These are phyloP conservation scores for Aspergillus eucalypticola DNA, from an alignment of 2,329 filamentous ascomycete species.

Conservation along the genomic window DNA sequence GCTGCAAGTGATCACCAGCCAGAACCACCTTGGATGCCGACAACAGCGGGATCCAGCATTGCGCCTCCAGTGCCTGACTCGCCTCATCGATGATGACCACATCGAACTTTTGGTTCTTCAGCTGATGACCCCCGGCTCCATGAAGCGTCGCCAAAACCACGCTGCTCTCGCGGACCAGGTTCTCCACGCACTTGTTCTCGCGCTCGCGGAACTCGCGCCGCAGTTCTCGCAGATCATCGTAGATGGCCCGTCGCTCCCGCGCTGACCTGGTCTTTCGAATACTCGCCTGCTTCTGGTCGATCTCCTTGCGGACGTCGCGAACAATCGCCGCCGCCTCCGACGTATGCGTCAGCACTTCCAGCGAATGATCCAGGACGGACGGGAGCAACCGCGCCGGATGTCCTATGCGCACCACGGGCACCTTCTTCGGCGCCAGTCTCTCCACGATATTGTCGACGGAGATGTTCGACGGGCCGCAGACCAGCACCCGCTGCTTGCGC, in stretches of 20 bases:
- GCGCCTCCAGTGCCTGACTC: slow-evolving; percentile 90
- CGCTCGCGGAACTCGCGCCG: slow-evolving; percentile 85
- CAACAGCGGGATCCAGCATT: slow-evolving; percentile 92
- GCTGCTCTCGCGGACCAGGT: slow-evolving; percentile 73
- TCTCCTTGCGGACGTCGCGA: slow-evolving; percentile 84
- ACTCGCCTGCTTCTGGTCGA: slow-evolving; percentile 86
- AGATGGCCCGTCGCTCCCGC: slow-evolving; percentile 76
- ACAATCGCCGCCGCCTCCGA: slow-evolving; percentile 89
- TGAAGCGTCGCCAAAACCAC: slow-evolving; percentile 92
- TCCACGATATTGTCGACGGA: slow-evolving; percentile 98
- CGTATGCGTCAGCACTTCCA: slow-evolving; percentile 86
- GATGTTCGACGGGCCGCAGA: slow-evolving; percentile 97
- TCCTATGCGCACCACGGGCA: slow-evolving; percentile 85
- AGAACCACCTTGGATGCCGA: slow-evolving; percentile 80
- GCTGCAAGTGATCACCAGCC: slow-evolving; percentile 89
- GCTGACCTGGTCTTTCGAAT: slow-evolving; percentile 84
- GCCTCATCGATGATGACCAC: slow-evolving; percentile 96
- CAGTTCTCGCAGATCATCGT: slow-evolving; percentile 79
- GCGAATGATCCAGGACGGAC: slow-evolving; percentile 81
- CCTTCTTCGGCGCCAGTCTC: slow-evolving; percentile 77
- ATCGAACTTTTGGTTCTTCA: slow-evolving; percentile 80
- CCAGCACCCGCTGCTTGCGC: slow-evolving; percentile 71
- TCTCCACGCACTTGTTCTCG: slow-evolving; percentile 76
- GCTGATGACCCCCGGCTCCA: slow-evolving; percentile 81
- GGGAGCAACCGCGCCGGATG: slow-evolving; percentile 90